Base-by-base conservation (phyloP, 371 early-diverging fungal species). In the Mortierella sp. region DNA sequence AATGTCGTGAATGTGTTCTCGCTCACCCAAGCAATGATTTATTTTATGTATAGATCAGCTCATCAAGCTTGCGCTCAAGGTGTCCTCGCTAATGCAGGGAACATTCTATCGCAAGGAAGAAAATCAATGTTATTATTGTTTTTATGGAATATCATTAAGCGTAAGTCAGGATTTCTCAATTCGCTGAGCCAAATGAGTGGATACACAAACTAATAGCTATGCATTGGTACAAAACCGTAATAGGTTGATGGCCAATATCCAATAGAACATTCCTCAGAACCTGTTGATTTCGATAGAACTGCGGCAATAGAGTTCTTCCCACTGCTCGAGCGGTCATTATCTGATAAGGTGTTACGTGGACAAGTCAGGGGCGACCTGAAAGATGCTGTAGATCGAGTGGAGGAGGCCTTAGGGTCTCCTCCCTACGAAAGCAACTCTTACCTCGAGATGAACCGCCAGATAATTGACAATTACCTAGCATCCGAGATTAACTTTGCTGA, bases 101-200 rank as follows among this genome's bases (percentile, higher is more conserved):
- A 50, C 57, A n/a, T 81, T 81, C 48, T 76, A 81, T 53, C 76
- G 81, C 33, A 81, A 69, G 41, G 81, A 81, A 47, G 81, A 91
- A 15, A 92, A 90, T 55, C 94, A 94, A 77, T 89, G 90, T 63
- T 92, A 91, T 67, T 88, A 90, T 65, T 94, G 94, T 61, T 76
- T 92, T 5, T 92, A 92, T 65, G 90, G 90, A 22, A 84, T 91
- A 3, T 84, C 85, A 58, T 74, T 90, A 28, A 86, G 87, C 38
- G 91, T 92, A 82, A 71, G 87, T 55, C 33, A 0, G 13, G 21
- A 8, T 1, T 16, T 24, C 40, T 28, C 10, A 32, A 61, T 50
- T 8, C 21, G n/a, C 16, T n/a, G 8, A 7, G 7, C 2, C 16
- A n/a, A n/a, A 50, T n/a, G 50, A 50, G 11, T 50, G n/a, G n/a